Percentiles rank a stretch among this genome's conserved stretches.
phyloP scores from a whole-genome alignment of 345 rosid genomes.

The Gossypium thurberi region DNA sequence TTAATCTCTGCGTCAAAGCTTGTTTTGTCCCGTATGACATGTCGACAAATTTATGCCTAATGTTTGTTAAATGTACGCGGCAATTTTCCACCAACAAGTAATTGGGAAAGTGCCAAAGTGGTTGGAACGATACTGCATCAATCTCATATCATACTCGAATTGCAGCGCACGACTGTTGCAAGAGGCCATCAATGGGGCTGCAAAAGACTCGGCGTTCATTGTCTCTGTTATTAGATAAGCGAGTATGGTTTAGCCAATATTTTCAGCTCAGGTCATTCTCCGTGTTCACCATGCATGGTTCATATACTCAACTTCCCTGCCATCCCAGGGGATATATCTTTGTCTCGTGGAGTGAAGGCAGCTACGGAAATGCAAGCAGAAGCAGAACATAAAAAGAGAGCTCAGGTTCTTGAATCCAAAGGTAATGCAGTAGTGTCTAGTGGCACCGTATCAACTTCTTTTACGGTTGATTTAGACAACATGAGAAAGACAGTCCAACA shows the following conservation, averaged over 20 bases:
- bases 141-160: neutral
- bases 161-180: constrained; percentile 21
- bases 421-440: constrained; percentile 22
- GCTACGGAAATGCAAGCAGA: constrained; percentile 99
- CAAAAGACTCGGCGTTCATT: constrained; percentile 83
- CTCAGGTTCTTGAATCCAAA: constrained; percentile 90
- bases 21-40: neutral
- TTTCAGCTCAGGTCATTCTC: neutral
- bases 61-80: neutral
- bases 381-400: constrained; percentile 92
- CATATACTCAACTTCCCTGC: neutral
- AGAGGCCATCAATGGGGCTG: constrained; percentile 89
- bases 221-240: constrained; percentile 96
- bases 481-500: constrained; percentile 65
- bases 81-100: neutral
- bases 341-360: constrained; percentile 79
- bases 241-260: constrained; percentile 19
- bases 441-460: neutral
- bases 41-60: neutral
- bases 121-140: neutral
- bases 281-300: neutral
- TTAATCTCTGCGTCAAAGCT: neutral
- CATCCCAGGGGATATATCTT: constrained; percentile 82
- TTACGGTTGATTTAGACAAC: neutral
- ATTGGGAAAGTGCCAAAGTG: neutral